Conservation (phyloP, 306 rosid genomes). For the Vigna mungo region DNA sequence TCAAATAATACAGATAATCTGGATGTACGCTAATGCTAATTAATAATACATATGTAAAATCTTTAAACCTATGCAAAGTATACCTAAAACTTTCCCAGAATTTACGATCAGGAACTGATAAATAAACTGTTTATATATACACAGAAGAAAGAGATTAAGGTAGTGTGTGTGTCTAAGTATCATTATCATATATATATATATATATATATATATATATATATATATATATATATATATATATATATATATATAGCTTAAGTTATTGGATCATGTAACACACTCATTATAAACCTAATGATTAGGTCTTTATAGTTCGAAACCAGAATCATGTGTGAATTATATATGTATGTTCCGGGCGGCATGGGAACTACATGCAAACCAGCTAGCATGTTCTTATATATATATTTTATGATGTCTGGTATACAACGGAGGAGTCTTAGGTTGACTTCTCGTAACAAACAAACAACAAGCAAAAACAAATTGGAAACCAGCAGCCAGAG, state of each 20-base stretch:
- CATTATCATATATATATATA: too few relatives aligned
- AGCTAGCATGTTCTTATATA: slow-evolving; percentile 40
- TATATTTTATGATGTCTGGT: slow-evolving; percentile 17
- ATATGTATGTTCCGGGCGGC: slow-evolving; percentile 39
- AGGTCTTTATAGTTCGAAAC: slow-evolving; percentile 40
- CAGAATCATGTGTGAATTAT: slow-evolving; percentile 48
- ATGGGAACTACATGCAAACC: slow-evolving; percentile 42
- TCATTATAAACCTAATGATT: slow-evolving; percentile 48
- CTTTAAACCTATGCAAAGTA: too few relatives aligned
- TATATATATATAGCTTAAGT: background rate
- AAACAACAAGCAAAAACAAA: slow-evolving; percentile 12
- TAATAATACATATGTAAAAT: too few relatives aligned
- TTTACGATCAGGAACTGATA: background rate
- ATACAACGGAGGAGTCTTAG: slow-evolving; percentile 37
- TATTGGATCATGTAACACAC: background rate
- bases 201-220: background rate
- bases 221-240: background rate
- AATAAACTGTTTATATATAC: background rate
- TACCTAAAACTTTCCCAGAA: background rate
- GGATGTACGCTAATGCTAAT: too few relatives aligned
- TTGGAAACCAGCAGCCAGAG: slow-evolving; percentile 22
- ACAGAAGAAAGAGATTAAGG: background rate
- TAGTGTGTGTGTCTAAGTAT: background rate
- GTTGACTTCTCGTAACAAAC: slow-evolving; percentile 54
- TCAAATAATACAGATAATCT: too few relatives aligned